Evolutionary conservation across 164 flowering plant genomes (phyloP).

Genomic region (Vitis amurensis): DNA sequence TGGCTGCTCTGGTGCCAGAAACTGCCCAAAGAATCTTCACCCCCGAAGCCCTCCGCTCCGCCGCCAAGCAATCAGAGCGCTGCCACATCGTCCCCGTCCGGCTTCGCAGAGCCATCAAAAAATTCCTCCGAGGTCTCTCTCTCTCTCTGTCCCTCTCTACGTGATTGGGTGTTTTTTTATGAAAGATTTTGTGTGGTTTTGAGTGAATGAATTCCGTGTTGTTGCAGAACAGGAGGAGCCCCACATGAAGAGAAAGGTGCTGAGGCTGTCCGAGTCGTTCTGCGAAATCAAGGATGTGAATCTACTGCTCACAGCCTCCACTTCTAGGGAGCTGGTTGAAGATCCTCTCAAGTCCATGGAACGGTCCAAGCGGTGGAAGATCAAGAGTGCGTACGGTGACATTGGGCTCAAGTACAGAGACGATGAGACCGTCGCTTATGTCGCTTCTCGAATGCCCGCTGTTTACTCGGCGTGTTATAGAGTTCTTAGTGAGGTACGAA

Average conservation of each 20-base stretch:
- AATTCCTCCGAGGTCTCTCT: conserved; percentile 58
- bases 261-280: conserved; percentile 71
- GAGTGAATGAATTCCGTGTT: neutral
- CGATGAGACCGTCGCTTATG: conserved; percentile 77
- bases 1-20: conserved; percentile 60
- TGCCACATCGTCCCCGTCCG: conserved; percentile 67
- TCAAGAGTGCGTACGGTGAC: conserved; percentile 77
- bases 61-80: conserved; percentile 72
- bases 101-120: conserved; percentile 85
- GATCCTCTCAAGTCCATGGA: conserved; percentile 66
- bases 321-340: conserved; percentile 68
- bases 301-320: conserved; percentile 39
- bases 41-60: conserved; percentile 65
- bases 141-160: conserved; percentile 1
- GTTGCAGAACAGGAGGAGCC: conserved; percentile 70
- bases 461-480: conserved; percentile 87
- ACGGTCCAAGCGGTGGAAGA: conserved; percentile 77
- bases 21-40: conserved; percentile 61
- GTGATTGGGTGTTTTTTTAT: neutral
- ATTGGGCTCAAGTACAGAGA: conserved; percentile 75
- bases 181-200: neutral
- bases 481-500: conserved; percentile 64
- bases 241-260: conserved; percentile 75
- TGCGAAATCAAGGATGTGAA: conserved; percentile 62
- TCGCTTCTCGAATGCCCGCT: conserved; percentile 98